Evolutionary conservation across 1,139 yeast genomes (phyloP).

Genomic region (Hyphopichia fennica): DNA sequence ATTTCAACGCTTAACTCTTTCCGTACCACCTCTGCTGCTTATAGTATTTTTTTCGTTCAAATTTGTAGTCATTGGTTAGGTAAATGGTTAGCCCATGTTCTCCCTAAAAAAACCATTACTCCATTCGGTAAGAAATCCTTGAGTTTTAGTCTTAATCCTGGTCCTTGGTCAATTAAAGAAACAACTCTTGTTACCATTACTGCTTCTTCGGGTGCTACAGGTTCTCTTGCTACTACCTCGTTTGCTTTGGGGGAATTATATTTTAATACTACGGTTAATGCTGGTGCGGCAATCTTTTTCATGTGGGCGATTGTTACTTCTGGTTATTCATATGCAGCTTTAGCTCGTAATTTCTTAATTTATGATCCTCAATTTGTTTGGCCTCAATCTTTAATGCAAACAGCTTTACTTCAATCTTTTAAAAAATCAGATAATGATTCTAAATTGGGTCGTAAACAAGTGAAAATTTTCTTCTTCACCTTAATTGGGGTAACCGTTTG

Average conservation of each 20-base stretch:
- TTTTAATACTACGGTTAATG: slow-evolving; percentile 21
- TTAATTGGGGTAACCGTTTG: slow-evolving; percentile 25
- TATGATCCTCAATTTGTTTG: slow-evolving; percentile 34
- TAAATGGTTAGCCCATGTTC: slow-evolving; percentile 25
- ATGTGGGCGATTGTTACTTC: slow-evolving; percentile 37
- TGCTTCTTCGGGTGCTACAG: slow-evolving; percentile 36
- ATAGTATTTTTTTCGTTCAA: slow-evolving; percentile 35
- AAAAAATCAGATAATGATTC: slow-evolving; percentile 14
- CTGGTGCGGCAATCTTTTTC: slow-evolving; percentile 25
- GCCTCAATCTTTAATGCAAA: slow-evolving; percentile 39
- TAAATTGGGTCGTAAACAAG: slow-evolving; percentile 15
- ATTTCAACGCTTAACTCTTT: slow-evolving; percentile 36
- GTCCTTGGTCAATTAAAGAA: slow-evolving; percentile 37
- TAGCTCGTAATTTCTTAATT: slow-evolving; percentile 29
- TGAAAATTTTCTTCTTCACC: slow-evolving; percentile 23
- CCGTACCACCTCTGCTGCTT: slow-evolving; percentile 37
- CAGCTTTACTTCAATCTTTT: slow-evolving; percentile 29
- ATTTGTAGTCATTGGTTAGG: slow-evolving; percentile 32
- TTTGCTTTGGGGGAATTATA: slow-evolving; percentile 30
- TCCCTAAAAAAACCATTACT: slow-evolving; percentile 22
- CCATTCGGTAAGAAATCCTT: slow-evolving; percentile 10
- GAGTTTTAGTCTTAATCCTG: slow-evolving; percentile 28
- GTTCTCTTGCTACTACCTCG: slow-evolving; percentile 30
- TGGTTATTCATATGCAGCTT: slow-evolving; percentile 34
- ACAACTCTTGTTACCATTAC: slow-evolving; percentile 31